Evolutionary conservation across 2,329 filamentous ascomycete species (phyloP), one percentile per base, ranked within the genome.

Genomic region (Epichloe baconii): DNA sequence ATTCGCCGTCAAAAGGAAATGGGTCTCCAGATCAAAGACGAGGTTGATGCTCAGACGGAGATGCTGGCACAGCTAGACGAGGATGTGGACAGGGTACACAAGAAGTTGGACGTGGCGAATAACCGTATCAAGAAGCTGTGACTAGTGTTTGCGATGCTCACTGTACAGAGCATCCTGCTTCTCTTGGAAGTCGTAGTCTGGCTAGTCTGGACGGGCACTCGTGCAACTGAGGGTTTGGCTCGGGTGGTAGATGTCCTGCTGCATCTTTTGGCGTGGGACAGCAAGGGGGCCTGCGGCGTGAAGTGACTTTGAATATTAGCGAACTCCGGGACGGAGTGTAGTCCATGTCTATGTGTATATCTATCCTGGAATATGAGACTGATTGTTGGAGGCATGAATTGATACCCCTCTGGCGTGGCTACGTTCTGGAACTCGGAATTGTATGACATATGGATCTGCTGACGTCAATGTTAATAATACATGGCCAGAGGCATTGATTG

Each of bases 1-100:
- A 82, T 91, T 45, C 71, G 81, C 46, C 71, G 84, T 53, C 84
- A 91, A 70, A 83, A 79, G 61, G 83, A 89, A 66, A 86, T 91
- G 78, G 86, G 86, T 0, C 71, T 87, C 45, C 76, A 81, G 52
- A 90, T 93, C 61, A 78, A 86, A 56, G 77, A 82, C 47, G 87
- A 91, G 70, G 74, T 90, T 51, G 77, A 81, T 49, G 67, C 79
- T 57, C 86, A 91, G 70, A 85, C 80, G 50, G 76, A 80, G 64
- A 79, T 88, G 77, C 71, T 93, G 34, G 76, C 79, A 12, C 66
- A 79, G 57, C 63, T 89, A 54, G 82, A 84, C 55, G 72, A 80
- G 51, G 84, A 89, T 66, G 76, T 77, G 3, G 79, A 83, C 54
- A 71, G 83, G 5, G 71, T 88, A 15, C 73, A 76, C 43, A 75